Conservation (phyloP, 1,284 basidiomycete genomes). For the Moesziomyces sp. region DNA sequence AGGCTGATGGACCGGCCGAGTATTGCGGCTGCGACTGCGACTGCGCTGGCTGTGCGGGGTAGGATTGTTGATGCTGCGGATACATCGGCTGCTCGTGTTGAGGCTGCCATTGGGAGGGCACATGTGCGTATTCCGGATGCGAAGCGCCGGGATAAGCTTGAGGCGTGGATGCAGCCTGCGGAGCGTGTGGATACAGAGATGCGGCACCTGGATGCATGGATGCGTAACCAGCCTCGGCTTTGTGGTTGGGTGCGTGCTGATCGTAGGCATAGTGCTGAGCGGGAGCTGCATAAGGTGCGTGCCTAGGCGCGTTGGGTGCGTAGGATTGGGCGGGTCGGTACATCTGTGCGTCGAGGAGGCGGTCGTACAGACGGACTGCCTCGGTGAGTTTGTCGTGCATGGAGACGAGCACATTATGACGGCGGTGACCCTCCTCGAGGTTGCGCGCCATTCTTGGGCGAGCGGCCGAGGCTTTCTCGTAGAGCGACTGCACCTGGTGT, state of each 20-base stretch:
- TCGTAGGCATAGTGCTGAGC: slow-evolving; percentile 22
- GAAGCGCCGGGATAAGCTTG: not conserved
- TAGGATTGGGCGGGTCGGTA: slow-evolving; percentile 31
- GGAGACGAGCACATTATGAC: slow-evolving; percentile 85
- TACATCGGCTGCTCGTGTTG: slow-evolving; percentile 15
- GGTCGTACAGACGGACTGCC: slow-evolving; percentile 89
- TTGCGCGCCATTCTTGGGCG: slow-evolving; percentile 85
- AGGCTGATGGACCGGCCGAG: not conserved
- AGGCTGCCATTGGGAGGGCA: slow-evolving; percentile 15
- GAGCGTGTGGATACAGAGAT: slow-evolving; percentile 22
- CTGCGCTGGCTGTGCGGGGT: slow-evolving; percentile 5
- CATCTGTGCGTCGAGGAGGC: slow-evolving; percentile 84
- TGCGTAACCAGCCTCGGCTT: slow-evolving; percentile 10
- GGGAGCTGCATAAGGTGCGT: slow-evolving; percentile 5
- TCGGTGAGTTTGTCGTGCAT: slow-evolving; percentile 94
- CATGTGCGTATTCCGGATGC: slow-evolving; percentile 3
- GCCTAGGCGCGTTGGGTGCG: slow-evolving; percentile 11
- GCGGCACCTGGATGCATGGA: slow-evolving; percentile 12
- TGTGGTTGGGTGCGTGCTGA: slow-evolving; percentile 4
- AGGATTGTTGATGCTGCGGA: slow-evolving; percentile 16
- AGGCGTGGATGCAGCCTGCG: slow-evolving; percentile 2
- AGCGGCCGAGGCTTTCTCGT: slow-evolving; percentile 82
- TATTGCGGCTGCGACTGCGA: slow-evolving; percentile 12
- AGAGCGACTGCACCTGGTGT: slow-evolving; percentile 72
- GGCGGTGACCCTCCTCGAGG: slow-evolving; percentile 84